phyloP scores from a whole-genome alignment of 768 basidiomycete genomes.

The Phanerochaete sordida region DNA sequence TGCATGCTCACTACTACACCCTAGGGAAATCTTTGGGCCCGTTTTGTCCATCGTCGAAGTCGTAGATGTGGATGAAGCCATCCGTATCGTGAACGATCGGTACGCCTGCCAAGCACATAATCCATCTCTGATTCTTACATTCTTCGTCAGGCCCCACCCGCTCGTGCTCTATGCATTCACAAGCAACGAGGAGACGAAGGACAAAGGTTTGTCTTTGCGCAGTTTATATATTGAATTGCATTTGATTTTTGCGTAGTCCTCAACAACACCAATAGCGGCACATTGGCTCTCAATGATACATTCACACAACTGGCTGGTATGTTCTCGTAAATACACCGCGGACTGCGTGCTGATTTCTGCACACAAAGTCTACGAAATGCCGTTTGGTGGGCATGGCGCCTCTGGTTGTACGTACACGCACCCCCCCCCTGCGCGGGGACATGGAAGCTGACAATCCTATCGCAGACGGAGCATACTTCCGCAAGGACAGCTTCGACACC shows the following conservation, averaged over 20 bases:
- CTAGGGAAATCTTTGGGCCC: slow-evolving; percentile 74
- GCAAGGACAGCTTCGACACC: slow-evolving; percentile 50
- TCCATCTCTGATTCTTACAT: background rate
- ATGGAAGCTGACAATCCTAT: background rate
- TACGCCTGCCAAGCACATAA: slow-evolving; percentile 1
- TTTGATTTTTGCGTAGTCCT: slow-evolving; percentile 37
- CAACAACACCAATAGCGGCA: slow-evolving; percentile 55
- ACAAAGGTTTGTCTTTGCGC: slow-evolving; percentile 21
- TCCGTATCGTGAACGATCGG: slow-evolving; percentile 40
- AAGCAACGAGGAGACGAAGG: slow-evolving; percentile 33
- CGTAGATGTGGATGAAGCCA: slow-evolving; percentile 49
- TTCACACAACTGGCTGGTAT: slow-evolving; percentile 51
- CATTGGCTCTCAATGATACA: slow-evolving; percentile 56
- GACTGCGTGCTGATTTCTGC: no score
- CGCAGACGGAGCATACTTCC: slow-evolving; percentile 50
- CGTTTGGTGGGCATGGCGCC: slow-evolving; percentile 55
- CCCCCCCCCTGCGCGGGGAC: background rate
- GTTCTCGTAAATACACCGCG: slow-evolving; percentile 10
- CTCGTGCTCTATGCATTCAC: slow-evolving; percentile 66
- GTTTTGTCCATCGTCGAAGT: slow-evolving; percentile 61
- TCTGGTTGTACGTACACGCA: slow-evolving; percentile 52
- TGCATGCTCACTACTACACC: background rate
- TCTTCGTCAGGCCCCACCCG: slow-evolving; percentile 49
- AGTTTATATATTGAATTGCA: background rate
- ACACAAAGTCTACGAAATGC: slow-evolving; percentile 35